A percentile compares a stretch with the other conserved stretches of the same genome.
These are phyloP conservation scores for Malus hybrid DNA, from an alignment of 331 rosid species.

Conservation along the genomic window DNA sequence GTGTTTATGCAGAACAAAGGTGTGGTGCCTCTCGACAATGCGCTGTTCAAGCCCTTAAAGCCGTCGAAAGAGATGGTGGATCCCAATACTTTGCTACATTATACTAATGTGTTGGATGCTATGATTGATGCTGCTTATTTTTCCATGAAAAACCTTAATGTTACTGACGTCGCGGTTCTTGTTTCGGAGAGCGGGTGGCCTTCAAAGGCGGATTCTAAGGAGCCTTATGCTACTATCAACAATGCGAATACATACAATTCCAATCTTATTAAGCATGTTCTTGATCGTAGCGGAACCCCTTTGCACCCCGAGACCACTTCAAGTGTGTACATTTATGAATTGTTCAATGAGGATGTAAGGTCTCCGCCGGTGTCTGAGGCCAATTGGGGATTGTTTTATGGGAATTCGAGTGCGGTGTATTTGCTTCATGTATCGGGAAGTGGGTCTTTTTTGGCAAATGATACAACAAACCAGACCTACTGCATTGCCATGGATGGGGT, in stretches of 20 bases:
- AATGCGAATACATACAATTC: conserved; percentile 71
- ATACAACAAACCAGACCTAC: conserved; percentile 62
- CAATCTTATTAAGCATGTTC: conserved; percentile 71
- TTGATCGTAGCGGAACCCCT: conserved; percentile 74
- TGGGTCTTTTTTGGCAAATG: conserved; percentile 76
- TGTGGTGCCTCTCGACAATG: conserved; percentile 61
- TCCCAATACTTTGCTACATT: conserved; percentile 84
- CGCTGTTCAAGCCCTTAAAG: conserved; percentile 59
- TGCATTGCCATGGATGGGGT: conserved; percentile 63
- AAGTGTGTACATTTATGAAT: conserved; percentile 60
- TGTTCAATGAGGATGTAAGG: conserved; percentile 80
- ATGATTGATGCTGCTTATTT: conserved; percentile 81
- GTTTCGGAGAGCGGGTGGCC: conserved; percentile 93
- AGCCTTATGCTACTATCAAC: conserved; percentile 68
- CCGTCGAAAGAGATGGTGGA: conserved; percentile 87
- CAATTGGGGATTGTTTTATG: conserved; percentile 75
- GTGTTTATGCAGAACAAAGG: conserved; percentile 80
- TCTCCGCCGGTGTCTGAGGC: conserved; percentile 77
- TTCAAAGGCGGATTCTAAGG: conserved; percentile 67
- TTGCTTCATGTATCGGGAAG: conserved; percentile 70
- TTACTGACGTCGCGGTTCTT: conserved; percentile 62
- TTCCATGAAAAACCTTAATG: conserved; percentile 75
- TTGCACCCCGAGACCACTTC: conserved; percentile 72
- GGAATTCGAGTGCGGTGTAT: conserved; percentile 52
- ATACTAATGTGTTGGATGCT: conserved; percentile 74